These are phyloP conservation scores for Allomyces arbusculus DNA, from an alignment of 192 early-diverging fungal genomes.

Conservation along the genomic window DNA sequence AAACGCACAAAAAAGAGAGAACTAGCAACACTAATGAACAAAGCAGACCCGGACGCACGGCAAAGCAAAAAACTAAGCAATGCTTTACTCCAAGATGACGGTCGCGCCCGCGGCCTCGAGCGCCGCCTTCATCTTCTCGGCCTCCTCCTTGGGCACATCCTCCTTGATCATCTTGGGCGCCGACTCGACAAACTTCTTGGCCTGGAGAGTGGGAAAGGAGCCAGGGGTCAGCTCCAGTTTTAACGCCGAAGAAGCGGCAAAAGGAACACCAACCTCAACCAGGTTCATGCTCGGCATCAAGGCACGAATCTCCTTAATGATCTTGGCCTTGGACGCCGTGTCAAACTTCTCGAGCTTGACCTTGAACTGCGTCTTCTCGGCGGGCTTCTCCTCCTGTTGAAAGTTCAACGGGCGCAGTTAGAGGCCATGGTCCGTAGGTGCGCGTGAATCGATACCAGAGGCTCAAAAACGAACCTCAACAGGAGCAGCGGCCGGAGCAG, in stretches of 20 bases:
- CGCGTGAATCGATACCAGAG: neutral
- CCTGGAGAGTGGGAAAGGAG: constrained; percentile 8
- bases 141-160: constrained; percentile 72
- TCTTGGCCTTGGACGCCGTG: constrained; percentile 84
- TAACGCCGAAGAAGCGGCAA: neutral
- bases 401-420: no score
- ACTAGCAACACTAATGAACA: no score
- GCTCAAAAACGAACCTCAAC: constrained; percentile 21
- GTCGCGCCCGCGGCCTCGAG: constrained; percentile 84
- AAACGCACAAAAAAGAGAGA: no score
- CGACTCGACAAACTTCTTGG: constrained; percentile 98
- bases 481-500: constrained; percentile 29
- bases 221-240: neutral
- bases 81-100: constrained; percentile 68
- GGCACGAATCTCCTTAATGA: constrained; percentile 94
- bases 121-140: constrained; percentile 90
- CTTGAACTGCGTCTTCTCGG: constrained; percentile 82
- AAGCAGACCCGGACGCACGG: no score
- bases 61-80: neutral
- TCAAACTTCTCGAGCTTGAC: constrained; percentile 93
- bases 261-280: constrained; percentile 45
- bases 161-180: constrained; percentile 93
- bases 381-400: constrained; percentile 55
- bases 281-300: constrained; percentile 80
- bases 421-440: no score